Percentiles rank a stretch among this genome's conserved stretches.
Conservation (phyloP, 108 stramenopile genomes). For the Conticribra weissflogii region DNA sequence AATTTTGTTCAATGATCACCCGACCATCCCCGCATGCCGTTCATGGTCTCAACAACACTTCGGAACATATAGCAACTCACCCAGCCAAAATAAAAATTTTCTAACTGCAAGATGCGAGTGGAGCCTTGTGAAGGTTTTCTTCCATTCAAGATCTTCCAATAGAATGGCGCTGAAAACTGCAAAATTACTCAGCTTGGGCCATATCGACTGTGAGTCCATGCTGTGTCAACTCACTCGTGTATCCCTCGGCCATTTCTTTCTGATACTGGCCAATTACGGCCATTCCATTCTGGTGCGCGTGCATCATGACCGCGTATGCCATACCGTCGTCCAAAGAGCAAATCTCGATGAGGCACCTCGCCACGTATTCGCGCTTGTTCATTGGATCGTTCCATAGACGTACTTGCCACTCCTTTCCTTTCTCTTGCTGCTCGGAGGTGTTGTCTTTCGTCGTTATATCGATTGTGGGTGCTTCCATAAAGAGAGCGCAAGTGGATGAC, state of each 20-base stretch:
- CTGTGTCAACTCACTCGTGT: constrained; percentile 47
- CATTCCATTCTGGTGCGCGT: constrained; percentile 68
- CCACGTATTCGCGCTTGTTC: constrained; percentile 82
- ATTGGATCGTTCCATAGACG: constrained; percentile 77
- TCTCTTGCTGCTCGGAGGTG: not conserved
- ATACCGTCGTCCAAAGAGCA: constrained; percentile 56
- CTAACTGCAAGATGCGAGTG: too few species aligned
- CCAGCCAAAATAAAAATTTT: too few species aligned
- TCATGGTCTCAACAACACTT: too few species aligned
- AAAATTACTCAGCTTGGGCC: constrained; percentile 52
- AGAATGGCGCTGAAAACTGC: too few species aligned
- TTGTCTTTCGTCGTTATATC: constrained; percentile 9
- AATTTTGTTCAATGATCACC: too few species aligned
- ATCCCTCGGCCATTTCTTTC: constrained; percentile 69
- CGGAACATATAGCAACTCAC: too few species aligned
- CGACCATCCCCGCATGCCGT: too few species aligned
- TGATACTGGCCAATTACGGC: constrained; percentile 65
- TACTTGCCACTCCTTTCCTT: constrained; percentile 59
- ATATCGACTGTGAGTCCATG: constrained; percentile 70
- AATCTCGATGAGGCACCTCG: constrained; percentile 60
- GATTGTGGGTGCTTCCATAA: constrained; percentile 13
- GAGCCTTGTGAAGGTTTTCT: too few species aligned
- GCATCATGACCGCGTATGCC: constrained; percentile 78
- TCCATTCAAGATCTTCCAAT: too few species aligned
- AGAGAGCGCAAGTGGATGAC: constrained; percentile 10